Evolutionary conservation across 2,329 filamentous ascomycete species (phyloP).

Genomic region (Paradendryphiella salina): DNA sequence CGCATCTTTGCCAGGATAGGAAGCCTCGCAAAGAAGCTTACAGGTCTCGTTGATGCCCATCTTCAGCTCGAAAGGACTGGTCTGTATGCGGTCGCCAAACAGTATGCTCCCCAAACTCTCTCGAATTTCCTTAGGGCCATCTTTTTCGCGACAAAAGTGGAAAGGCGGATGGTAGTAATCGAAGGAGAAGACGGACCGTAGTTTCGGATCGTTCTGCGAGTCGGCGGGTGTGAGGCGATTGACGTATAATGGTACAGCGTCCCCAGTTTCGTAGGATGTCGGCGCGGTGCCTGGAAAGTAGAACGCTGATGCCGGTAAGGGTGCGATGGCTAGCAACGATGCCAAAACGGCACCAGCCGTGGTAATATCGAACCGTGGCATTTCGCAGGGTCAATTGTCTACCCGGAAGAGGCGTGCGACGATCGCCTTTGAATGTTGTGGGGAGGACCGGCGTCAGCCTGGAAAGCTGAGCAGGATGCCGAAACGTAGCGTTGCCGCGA

Average conservation of each 20-base stretch:
- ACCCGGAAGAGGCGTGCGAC: constrained; percentile 4
- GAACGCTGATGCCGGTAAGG: constrained; percentile 64
- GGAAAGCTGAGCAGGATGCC: constrained; percentile 16
- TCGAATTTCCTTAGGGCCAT: constrained; percentile 75
- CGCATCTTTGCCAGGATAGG: constrained; percentile 67
- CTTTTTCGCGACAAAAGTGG: constrained; percentile 81
- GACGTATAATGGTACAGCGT: constrained; percentile 83
- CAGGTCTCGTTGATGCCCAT: constrained; percentile 90
- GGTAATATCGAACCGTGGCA: constrained; percentile 38
- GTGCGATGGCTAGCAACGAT: constrained; percentile 45
- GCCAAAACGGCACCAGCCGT: constrained; percentile 36
- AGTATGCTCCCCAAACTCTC: constrained; percentile 95
- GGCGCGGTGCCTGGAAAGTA: constrained; percentile 96
- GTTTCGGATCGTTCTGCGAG: constrained; percentile 72
- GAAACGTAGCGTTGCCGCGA: constrained; percentile 16
- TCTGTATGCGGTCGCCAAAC: constrained; percentile 95
- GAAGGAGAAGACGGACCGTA: constrained; percentile 92
- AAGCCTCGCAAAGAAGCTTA: constrained; percentile 74
- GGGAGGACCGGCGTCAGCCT: constrained; percentile 17
- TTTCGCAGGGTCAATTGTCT: constrained; percentile 18
- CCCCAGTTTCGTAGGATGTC: constrained; percentile 81
- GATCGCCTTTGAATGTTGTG: constrained; percentile 9
- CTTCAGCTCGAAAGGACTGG: constrained; percentile 86
- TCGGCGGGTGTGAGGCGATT: constrained; percentile 89
- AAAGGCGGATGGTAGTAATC: constrained; percentile 93